Evolutionary conservation across 805 yeast genomes (phyloP), one percentile per base, ranked within the genome.

Genomic region (Metschnikowia continentalis): DNA sequence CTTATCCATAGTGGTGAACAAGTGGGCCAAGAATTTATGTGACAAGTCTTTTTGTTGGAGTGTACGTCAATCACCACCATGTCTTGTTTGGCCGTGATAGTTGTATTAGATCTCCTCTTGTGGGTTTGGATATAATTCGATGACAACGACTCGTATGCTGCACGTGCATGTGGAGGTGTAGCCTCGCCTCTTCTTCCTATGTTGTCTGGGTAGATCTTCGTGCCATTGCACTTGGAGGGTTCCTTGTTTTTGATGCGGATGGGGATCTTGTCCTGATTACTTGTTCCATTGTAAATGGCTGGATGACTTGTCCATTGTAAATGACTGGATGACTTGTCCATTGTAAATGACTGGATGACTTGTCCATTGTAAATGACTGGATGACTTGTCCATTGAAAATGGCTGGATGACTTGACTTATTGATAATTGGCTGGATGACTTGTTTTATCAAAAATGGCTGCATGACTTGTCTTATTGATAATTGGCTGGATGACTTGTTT

Each of bases 221-320:
- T 94, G 59, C 99, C 99, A 44, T 78, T 79, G 42, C 98, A 98
- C n/a, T 66, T 67, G 47, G 98, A 97, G 68, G 92, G 91, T 69
- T 83, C 91, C 49, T 94, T 99, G 68, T 94, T 94, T 70, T 94
- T 94, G 63, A 94, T 94, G 65, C 97, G 82, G 66, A 94, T 94
- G 43, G 99, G 99, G 65, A 94, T 94, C 65, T 86, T 88, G 22
- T 97, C 60, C 84, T 83, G 61, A 94, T 94, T 51, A 92, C 99
- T 74, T 94, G 99, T 72, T 92, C 98, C 99, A 94, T 94, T 20
- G 99, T 94, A 76, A 94, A 91, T 3, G 99, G 99, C 65, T 94
- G 99, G 61, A 94, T 94, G 19, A 17, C 19, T 17, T 17, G 19
- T 17, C 19, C 2, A 17, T 17, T 17, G 2, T 2, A 17, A 2